Evolutionary conservation across 192 early-diverging fungal genomes (phyloP), one percentile per base, ranked within the genome.

Genomic region (Obelidium mucronatum): DNA sequence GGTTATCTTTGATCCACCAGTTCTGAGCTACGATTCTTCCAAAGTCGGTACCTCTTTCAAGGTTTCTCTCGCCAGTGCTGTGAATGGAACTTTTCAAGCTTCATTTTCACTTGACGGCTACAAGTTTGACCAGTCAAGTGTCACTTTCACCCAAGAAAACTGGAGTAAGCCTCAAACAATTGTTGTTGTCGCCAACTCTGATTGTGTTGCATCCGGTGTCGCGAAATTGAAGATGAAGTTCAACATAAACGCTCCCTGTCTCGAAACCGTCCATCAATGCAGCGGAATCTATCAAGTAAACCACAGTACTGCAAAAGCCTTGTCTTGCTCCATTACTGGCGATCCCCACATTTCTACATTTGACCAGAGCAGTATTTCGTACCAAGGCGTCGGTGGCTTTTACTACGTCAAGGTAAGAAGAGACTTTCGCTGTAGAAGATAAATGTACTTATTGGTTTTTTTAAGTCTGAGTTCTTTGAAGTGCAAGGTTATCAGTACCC

Each of bases 401-500:
- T 60, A 60, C 58, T 60, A 60, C 58, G n/a, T 51, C 48, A 51
- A 51, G 48, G 48, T 51, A 51, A 13, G 48, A 13, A 51, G n/a
- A n/a, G n/a, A n/a, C 22, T 51, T 51, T 51, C 8, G 48, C 48
- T 8, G 11, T 51, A 51, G 48, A n/a, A n/a, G n/a, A n/a, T n/a
- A n/a, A n/a, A n/a, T n/a, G 22, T 51, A 13, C 48, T 22, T 51
- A 13, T 51, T 51, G 11, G 22, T 51, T 51, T 51, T 51, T 22
- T 60, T 19, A 60, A 60, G 30, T 60, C 58, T 31, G 28, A 60
- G 28, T 60, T 15, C 1, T 31, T 60, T 19, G 58, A 60, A 30
- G 58, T 60, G 15, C 58, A 60, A 60, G 58, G 58, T 15, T 60
- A 28, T 31, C 58, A 60, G 30, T 60, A 60, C 28, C 58, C 58